Base-by-base conservation (phyloP, 2,329 filamentous ascomycete species). In the Ascochyta viciae-villosae region DNA sequence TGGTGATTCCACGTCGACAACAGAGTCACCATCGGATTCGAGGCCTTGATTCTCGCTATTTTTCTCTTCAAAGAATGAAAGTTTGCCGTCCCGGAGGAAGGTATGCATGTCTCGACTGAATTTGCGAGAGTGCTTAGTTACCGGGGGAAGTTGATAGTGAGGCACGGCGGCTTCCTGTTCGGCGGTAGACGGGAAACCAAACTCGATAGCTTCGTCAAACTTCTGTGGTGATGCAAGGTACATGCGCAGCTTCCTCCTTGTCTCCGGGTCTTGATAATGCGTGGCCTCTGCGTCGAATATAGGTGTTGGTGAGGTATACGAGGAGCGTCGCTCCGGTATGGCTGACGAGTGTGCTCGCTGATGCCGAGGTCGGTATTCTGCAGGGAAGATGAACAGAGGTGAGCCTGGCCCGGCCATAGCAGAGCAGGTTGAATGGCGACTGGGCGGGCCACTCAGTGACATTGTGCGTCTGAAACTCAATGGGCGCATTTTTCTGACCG, bases 131-230 rank as follows among this genome's bases (percentile, higher is more conserved):
- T 79, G 74, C 40, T 69, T 70, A 19, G 68, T 63, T 16, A 74
- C 71, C 7, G 75, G 74, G 19, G 74, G 68, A 15, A 73, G 64
- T 37, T 71, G 62, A 47, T 68, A 74, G 41, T 66, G 65, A 15
- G 67, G 64, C 6, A 56, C 48, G 37, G 56, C 45, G 24, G 54
- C 51, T 47, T 70, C 65, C 48, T 67, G 50, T 10, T 58, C 58
- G 31, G 69, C 41, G 23, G 65, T 80, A 0, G 88, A 87, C 0
- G 92, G 92, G 67, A 97, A 98, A 0, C 94, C 94, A 75, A 96
- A 97, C 72, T 96, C 91, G 48, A 98, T 85, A 1, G 91, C 92
- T 76, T 98, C 94, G 72, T 98, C 94, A 66, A 98, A 98, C 72
- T 96, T 96, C 64, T 96, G 91, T 0, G 93, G 90, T 1, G 92